Evolutionary conservation across 768 basidiomycete species (phyloP), one percentile per base, ranked within the genome.

Genomic region (Rhodosporidiobolus sp.): DNA sequence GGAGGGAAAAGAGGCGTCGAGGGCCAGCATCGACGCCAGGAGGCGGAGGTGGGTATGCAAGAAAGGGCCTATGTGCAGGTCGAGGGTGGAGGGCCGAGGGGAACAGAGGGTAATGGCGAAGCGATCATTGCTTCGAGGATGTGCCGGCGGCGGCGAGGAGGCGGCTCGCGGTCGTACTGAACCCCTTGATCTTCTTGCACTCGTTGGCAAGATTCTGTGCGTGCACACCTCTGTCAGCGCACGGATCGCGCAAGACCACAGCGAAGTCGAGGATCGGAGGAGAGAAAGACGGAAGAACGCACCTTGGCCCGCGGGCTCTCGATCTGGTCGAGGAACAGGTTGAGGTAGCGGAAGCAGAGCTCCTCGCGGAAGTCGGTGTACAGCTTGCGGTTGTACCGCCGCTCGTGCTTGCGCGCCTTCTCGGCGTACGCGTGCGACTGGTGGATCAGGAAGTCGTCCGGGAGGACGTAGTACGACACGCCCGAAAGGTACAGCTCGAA

Each of bases 401-500:
- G 85, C 89, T 92, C 91, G 68, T 85, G 85, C 76, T 85, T 86
- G 10, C 92, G 85, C 22, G 86, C 87, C 63, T 84, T 83, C 79
- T 92, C 91, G 79, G 91, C 90, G 77, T 92, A 93, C 28, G 83
- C 81, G 77, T 93, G 92, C 73, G 87, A 90, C 83, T 92, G 91
- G 80, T 94, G 92, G 60, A 93, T 87, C 71, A 94, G 83, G 78
- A 94, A 94, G 80, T 94, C 91, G 80, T 94, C 91, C 19, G 88
- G 83, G 20, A 94, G 85, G 35, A 94, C 90, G 79, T 88, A 91
- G 81, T 87, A 93, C 32, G 88, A 88, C 50, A 92, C 86, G 5
- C 92, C 92, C 20, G 90, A 88, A 12, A 94, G 83, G 81, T 91
- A 92, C 87, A 94, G 90, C 80, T 92, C 92, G 79, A 89, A 93